A percentile compares a stretch with the other conserved stretches of the same genome.
phyloP scores from a whole-genome alignment of 768 basidiomycete genomes.

The Phlegmacium glaucopus region DNA sequence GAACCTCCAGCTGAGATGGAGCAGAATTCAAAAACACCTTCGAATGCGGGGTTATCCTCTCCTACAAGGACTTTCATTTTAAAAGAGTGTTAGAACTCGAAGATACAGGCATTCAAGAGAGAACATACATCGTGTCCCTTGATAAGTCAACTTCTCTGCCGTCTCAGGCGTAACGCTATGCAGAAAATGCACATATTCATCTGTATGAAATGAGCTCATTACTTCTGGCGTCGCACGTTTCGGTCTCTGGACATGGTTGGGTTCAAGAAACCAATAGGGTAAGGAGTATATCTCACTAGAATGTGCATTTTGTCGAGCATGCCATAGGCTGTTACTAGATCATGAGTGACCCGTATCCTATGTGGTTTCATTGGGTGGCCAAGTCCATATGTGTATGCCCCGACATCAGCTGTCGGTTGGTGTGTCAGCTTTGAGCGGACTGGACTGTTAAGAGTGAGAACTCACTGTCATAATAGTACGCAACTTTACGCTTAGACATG shows the following conservation, averaged over 20 bases:
- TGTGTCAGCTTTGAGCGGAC: background rate
- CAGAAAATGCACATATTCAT: constrained; percentile 96
- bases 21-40: constrained; percentile 96
- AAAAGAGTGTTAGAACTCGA: background rate
- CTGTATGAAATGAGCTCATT: constrained; percentile 96
- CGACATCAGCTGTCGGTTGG: constrained; percentile 54
- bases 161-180: constrained; percentile 89
- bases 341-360: constrained; percentile 90
- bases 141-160: constrained; percentile 77
- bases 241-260: constrained; percentile 48
- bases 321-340: constrained; percentile 85
- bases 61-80: constrained; percentile 62
- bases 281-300: constrained; percentile 49
- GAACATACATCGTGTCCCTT: constrained; percentile 78
- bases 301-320: constrained; percentile 96
- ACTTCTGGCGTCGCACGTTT: constrained; percentile 65
- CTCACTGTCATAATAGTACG: constrained; percentile 79
- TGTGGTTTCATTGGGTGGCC: constrained; percentile 97
- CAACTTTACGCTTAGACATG: constrained; percentile 73
- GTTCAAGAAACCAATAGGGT: background rate
- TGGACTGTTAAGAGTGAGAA: background rate
- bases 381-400: constrained; percentile 75
- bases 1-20: constrained; percentile 96
- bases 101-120: background rate
- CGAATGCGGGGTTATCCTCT: constrained; percentile 96